A percentile compares a stretch with the other conserved stretches of the same genome.
These are phyloP conservation scores for Paramecium biaurelia DNA, from an alignment of 73 alveolate genomes.

Conservation along the genomic window DNA sequence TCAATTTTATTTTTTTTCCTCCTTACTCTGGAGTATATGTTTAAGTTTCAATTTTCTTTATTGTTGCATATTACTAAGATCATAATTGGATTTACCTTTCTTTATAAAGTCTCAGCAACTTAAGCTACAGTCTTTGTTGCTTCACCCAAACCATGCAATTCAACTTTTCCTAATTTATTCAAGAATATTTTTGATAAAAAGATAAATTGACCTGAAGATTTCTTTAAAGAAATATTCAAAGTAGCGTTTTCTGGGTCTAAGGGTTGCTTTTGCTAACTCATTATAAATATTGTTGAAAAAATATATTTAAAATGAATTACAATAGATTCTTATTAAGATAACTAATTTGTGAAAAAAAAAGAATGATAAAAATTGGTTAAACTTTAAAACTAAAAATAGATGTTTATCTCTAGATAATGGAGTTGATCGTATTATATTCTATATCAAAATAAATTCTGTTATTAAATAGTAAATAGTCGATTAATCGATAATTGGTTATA, in stretches of 20 bases:
- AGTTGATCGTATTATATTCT: background rate
- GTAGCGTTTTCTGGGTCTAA: background rate
- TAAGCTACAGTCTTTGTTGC: conserved; percentile 23
- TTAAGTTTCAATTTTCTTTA: conserved; percentile 11
- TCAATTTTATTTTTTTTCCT: conserved; percentile 21
- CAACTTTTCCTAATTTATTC: background rate
- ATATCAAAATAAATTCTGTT: too few relatives aligned
- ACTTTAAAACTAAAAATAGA: background rate
- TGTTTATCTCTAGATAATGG: background rate
- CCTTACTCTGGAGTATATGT: conserved; percentile 12
- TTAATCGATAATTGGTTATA: too few relatives aligned
- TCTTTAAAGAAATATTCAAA: background rate
- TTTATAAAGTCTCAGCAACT: conserved; percentile 1
- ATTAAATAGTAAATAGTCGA: too few relatives aligned
- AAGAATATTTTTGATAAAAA: conserved; percentile 25
- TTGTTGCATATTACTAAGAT: background rate
- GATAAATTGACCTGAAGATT: background rate
- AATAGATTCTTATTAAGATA: background rate
- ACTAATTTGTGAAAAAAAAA: background rate
- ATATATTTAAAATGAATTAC: background rate
- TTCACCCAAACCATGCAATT: conserved; percentile 33
- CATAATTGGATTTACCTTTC: background rate
- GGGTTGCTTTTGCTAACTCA: conserved; percentile 8
- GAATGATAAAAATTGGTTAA: background rate
- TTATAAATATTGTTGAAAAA: background rate